Percentiles rank a stretch among this genome's conserved stretches.
Evolutionary conservation across 164 flowering plant species (phyloP).

Genomic region (Saururus chinensis): DNA sequence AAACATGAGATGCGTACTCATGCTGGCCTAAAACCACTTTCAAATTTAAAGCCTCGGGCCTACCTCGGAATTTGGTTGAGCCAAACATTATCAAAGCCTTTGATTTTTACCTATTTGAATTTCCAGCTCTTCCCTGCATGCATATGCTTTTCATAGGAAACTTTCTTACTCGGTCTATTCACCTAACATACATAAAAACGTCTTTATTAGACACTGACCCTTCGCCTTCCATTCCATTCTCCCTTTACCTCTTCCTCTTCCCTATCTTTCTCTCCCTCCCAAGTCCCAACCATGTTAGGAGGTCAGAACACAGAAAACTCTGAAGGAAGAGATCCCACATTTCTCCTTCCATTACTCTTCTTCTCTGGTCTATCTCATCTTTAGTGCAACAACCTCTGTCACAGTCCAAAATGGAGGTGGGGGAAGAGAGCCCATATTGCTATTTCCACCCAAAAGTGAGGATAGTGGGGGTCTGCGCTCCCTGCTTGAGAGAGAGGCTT

Average conservation of each 20-base stretch:
- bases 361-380: neutral
- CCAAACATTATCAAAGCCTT: no score
- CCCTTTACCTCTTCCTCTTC: neutral
- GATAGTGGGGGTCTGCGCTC: conserved; percentile 58
- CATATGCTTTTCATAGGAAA: neutral
- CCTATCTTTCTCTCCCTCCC: neutral
- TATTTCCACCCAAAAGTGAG: conserved; percentile 51
- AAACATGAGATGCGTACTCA: neutral
- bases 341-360: neutral
- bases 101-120: neutral
- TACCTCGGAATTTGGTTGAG: neutral
- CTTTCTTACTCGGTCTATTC: neutral
- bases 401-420: conserved; percentile 7
- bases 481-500: conserved; percentile 81
- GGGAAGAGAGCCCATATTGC: conserved; percentile 33
- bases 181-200: neutral
- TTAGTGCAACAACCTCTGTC: neutral
- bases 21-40: neutral
- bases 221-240: no score
- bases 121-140: neutral
- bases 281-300: neutral
- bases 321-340: no score
- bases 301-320: neutral
- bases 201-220: neutral
- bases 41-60: neutral